These are phyloP conservation scores for Aspergillus incahuasiensis DNA, from an alignment of 495 filamentous ascomycete genomes.

Conservation along the genomic window DNA sequence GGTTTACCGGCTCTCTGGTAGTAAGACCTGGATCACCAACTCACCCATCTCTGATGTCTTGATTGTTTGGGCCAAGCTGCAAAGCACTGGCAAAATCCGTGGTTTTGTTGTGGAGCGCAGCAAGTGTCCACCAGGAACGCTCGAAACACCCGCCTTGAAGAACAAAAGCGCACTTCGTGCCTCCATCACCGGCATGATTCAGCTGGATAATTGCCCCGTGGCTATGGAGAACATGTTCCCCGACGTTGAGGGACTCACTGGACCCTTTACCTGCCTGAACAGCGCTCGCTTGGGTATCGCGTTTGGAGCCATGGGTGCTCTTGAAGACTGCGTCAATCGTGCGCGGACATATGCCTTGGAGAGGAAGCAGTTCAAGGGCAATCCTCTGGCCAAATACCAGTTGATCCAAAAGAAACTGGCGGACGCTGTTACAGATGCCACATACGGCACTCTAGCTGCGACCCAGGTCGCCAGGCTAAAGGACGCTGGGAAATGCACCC, in stretches of 20 bases:
- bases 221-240: slow-evolving; percentile 93
- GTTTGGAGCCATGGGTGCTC: slow-evolving; percentile 85
- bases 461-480: slow-evolving; percentile 90
- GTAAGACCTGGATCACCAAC: slow-evolving; percentile 99
- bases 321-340: slow-evolving; percentile 82
- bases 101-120: slow-evolving; percentile 84
- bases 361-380: slow-evolving; percentile 93
- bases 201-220: slow-evolving; percentile 85
- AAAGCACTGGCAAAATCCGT: slow-evolving; percentile 88
- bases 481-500: slow-evolving; percentile 78
- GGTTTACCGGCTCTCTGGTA: slow-evolving; percentile 71
- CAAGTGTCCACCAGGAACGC: slow-evolving; percentile 75
- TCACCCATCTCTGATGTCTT: slow-evolving; percentile 89
- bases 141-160: slow-evolving; percentile 90
- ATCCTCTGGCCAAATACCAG: slow-evolving; percentile 94
- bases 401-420: slow-evolving; percentile 98
- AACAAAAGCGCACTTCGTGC: slow-evolving; percentile 93
- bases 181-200: slow-evolving; percentile 96
- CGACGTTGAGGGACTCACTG: slow-evolving; percentile 77
- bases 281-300: slow-evolving; percentile 90
- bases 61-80: slow-evolving; percentile 90
- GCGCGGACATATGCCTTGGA: slow-evolving; percentile 84
- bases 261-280: slow-evolving; percentile 92
- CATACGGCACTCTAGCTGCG: slow-evolving; percentile 81
- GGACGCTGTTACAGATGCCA: slow-evolving; percentile 84